These are phyloP conservation scores for Pseudocercospora macadamiae DNA, from an alignment of 2,329 filamentous ascomycete species.

Conservation along the genomic window DNA sequence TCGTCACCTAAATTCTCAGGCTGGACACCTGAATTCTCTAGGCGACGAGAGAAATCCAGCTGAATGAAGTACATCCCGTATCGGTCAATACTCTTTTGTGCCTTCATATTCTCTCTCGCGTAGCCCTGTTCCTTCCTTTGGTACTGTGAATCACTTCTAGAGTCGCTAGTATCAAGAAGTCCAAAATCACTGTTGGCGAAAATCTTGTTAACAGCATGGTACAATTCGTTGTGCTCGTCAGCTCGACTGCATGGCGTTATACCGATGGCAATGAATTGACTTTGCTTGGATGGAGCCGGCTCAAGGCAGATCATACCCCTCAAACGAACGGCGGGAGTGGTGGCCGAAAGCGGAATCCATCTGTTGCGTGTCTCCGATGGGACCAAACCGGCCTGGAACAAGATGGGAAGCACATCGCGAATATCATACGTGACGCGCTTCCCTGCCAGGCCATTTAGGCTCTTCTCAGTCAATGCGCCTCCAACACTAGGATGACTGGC, in stretches of 20 bases:
- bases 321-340: constrained; percentile 63
- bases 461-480: constrained; percentile 33
- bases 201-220: constrained; percentile 74
- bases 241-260: constrained; percentile 65
- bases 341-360: constrained; percentile 75
- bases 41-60: constrained; percentile 33
- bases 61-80: constrained; percentile 91
- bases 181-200: constrained; percentile 82
- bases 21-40: constrained; percentile 7
- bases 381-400: constrained; percentile 69
- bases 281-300: constrained; percentile 70
- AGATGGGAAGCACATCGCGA: constrained; percentile 51
- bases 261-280: constrained; percentile 82
- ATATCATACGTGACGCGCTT: constrained; percentile 29
- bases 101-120: constrained; percentile 56
- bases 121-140: constrained; percentile 43
- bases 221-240: constrained; percentile 66
- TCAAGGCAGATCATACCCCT: constrained; percentile 71
- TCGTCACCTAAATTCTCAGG: constrained; percentile 27
- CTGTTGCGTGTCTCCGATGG: constrained; percentile 54
- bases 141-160: constrained; percentile 23
- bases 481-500: constrained; percentile 23
- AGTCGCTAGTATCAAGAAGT: constrained; percentile 50
- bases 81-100: constrained; percentile 70
- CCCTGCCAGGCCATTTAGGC: constrained; percentile 29